These are phyloP conservation scores for Leccinellum luteum DNA, from an alignment of 768 basidiomycete species.

Conservation along the genomic window DNA sequence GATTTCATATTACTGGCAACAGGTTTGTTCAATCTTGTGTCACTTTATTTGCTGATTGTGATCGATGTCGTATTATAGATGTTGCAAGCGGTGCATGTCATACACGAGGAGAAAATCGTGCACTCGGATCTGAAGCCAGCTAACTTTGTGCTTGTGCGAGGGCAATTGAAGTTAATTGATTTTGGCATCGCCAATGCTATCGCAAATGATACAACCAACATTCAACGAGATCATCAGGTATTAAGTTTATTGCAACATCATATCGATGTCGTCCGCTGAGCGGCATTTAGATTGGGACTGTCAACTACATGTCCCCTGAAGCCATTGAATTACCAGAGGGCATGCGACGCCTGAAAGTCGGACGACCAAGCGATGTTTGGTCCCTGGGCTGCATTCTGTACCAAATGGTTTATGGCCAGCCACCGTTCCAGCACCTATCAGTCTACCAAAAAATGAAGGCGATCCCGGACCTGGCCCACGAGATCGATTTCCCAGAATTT, in stretches of 20 bases:
- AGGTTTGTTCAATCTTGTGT: conserved; percentile 50
- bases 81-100: conserved; percentile 97
- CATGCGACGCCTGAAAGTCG: conserved; percentile 89
- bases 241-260: conserved; percentile 2
- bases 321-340: conserved; percentile 88
- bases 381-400: conserved; percentile 96
- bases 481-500: conserved; percentile 80
- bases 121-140: conserved; percentile 98
- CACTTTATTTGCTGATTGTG: background rate
- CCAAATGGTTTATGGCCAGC: conserved; percentile 95
- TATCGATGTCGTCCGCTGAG: background rate
- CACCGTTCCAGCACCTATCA: conserved; percentile 85
- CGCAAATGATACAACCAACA: conserved; percentile 97
- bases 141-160: conserved; percentile 95
- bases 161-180: conserved; percentile 95
- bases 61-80: conserved; percentile 53
- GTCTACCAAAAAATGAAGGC: conserved; percentile 91
- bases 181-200: conserved; percentile 99
- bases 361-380: conserved; percentile 96
- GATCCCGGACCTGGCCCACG: conserved; percentile 75
- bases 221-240: conserved; percentile 94
- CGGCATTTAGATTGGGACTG: conserved; percentile 76
- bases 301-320: conserved; percentile 99
- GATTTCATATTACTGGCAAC: conserved; percentile 95
- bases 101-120: conserved; percentile 97